A percentile compares a stretch with the other conserved stretches of the same genome.
These are phyloP conservation scores for Epichloe uncinata DNA, from an alignment of 2,329 filamentous ascomycete species.

Conservation along the genomic window DNA sequence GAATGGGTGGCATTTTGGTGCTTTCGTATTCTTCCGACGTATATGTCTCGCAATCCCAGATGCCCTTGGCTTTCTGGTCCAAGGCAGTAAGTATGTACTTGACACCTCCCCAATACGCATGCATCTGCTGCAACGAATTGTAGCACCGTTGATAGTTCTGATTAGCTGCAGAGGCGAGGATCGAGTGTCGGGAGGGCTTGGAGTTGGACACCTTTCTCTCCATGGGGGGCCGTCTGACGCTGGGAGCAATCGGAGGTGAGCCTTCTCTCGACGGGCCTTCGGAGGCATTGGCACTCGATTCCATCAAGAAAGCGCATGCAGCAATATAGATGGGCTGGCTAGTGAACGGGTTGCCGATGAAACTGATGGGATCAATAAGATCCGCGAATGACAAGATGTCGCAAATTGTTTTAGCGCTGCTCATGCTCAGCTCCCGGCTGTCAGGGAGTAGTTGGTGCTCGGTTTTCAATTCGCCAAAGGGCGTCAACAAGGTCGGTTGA, in stretches of 20 bases:
- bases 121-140: conserved; percentile 67
- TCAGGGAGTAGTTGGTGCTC: conserved; percentile 65
- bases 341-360: conserved; percentile 78
- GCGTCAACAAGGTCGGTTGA: conserved; percentile 69
- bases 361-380: conserved; percentile 72
- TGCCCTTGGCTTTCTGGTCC: conserved; percentile 77
- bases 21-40: conserved; percentile 66
- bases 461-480: conserved; percentile 45
- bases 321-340: conserved; percentile 88
- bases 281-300: conserved; percentile 59
- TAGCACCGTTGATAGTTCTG: conserved; percentile 84
- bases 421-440: conserved; percentile 72
- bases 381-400: conserved; percentile 81
- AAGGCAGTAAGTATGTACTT: conserved; percentile 78
- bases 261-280: conserved; percentile 42
- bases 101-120: conserved; percentile 75
- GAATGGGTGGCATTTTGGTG: conserved; percentile 37
- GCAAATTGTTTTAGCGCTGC: conserved; percentile 80
- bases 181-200: conserved; percentile 50
- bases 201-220: conserved; percentile 12
- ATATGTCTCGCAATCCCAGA: conserved; percentile 61
- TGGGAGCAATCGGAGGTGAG: conserved; percentile 28
- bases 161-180: conserved; percentile 68
- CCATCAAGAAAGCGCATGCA: conserved; percentile 76
- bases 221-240: conserved; percentile 5